Conservation (phyloP, 495 filamentous ascomycete species). For the Penicillium lividum region DNA sequence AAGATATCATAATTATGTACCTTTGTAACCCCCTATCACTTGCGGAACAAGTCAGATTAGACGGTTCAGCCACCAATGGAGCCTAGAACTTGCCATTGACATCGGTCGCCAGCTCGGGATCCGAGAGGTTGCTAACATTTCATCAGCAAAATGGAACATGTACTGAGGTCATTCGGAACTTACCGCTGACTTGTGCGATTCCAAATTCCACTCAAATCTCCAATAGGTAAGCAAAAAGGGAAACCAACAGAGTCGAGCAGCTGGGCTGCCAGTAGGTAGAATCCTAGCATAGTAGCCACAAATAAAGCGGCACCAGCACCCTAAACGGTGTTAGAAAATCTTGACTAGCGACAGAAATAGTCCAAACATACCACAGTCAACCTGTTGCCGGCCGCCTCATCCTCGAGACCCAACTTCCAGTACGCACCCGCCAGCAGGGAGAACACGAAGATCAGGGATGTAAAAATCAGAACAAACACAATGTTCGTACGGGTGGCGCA, state of each 20-base stretch:
- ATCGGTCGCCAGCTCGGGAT: slow-evolving; percentile 1
- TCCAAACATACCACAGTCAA: slow-evolving; percentile 10
- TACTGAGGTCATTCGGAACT: not conserved
- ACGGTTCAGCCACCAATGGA: not conserved
- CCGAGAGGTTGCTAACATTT: not conserved
- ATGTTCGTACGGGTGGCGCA: slow-evolving; percentile 18
- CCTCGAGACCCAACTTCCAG: slow-evolving; percentile 9
- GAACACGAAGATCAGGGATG: slow-evolving; percentile 11
- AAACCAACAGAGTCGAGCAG: slow-evolving; percentile 18
- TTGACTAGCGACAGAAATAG: not conserved
- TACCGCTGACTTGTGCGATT: not conserved
- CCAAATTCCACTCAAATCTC: slow-evolving; percentile 16
- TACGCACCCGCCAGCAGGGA: slow-evolving; percentile 9
- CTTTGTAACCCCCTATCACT: not conserved
- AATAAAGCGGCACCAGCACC: slow-evolving; percentile 14
- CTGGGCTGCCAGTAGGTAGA: slow-evolving; percentile 12
- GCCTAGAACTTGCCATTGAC: not conserved
- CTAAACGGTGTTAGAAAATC: not conserved
- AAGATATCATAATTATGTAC: not conserved
- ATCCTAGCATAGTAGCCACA: slow-evolving; percentile 13
- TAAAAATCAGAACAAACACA: slow-evolving; percentile 12
- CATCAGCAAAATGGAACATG: not conserved
- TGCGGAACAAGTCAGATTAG: not conserved
- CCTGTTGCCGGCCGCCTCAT: slow-evolving; percentile 6
- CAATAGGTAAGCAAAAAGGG: slow-evolving; percentile 14